Evolutionary conservation across 73 alveolate species (phyloP).

Genomic region (Paramecium sexaurelia): DNA sequence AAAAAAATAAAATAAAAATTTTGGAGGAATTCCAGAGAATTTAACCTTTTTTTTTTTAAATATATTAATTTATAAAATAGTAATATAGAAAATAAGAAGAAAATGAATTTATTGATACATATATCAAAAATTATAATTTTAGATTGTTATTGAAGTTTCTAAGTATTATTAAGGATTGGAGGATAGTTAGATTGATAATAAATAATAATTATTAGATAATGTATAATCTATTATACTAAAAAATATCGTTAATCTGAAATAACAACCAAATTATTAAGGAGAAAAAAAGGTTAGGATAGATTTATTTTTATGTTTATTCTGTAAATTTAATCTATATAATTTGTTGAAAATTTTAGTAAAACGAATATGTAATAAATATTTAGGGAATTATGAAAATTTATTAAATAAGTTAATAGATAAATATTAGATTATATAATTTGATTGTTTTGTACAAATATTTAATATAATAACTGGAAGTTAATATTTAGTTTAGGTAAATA

Average conservation of each 20-base stretch:
- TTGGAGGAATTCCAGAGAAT: not conserved
- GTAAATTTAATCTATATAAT: not conserved
- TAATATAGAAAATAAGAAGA: not conserved
- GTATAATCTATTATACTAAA: not conserved
- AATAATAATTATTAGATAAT: not conserved
- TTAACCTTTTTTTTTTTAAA: not conserved
- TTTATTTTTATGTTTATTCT: not conserved
- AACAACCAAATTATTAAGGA: not conserved
- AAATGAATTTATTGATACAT: not conserved
- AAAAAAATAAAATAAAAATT: too few species aligned
- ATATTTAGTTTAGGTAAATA: not conserved
- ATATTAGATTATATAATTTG: not conserved
- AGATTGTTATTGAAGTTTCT: not conserved
- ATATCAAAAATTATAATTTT: too few species aligned
- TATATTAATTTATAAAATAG: not conserved
- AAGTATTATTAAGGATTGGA: not conserved
- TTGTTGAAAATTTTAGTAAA: not conserved
- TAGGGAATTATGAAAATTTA: not conserved
- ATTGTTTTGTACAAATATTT: not conserved
- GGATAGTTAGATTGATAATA: constrained; percentile 1
- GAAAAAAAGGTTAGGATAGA: not conserved
- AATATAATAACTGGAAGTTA: not conserved
- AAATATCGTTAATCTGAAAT: not conserved
- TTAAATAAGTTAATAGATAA: not conserved
- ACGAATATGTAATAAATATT: not conserved